Evolutionary conservation across 2,329 filamentous ascomycete species (phyloP).

Genomic region (Ceratocystis smalleyi): DNA sequence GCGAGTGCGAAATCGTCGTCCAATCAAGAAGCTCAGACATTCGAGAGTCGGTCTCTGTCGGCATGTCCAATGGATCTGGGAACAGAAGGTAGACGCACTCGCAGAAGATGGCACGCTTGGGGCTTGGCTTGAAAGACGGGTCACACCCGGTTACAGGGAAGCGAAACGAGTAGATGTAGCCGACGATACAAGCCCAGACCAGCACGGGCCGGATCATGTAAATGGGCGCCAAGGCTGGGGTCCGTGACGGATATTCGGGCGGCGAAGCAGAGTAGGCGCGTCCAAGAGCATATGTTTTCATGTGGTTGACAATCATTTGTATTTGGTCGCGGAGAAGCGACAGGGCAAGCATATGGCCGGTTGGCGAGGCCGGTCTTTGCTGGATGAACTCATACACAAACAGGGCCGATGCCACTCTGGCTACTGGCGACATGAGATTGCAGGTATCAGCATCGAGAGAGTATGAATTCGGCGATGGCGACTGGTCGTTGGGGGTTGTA

Average conservation of each 20-base stretch:
- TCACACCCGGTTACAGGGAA: slow-evolving; percentile 10
- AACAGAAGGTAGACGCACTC: slow-evolving; percentile 15
- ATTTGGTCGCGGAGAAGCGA: slow-evolving; percentile 12
- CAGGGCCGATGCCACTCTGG: slow-evolving; percentile 6
- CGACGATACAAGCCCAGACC: slow-evolving; percentile 15
- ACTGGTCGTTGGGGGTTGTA: background rate
- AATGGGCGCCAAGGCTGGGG: slow-evolving; percentile 6
- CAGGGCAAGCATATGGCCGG: slow-evolving; percentile 7
- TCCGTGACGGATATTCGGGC: background rate
- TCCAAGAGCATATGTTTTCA: slow-evolving; percentile 13
- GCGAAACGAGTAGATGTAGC: slow-evolving; percentile 15
- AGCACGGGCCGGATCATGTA: slow-evolving; percentile 12
- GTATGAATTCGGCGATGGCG: background rate
- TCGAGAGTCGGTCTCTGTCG: slow-evolving; percentile 1
- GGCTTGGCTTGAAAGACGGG: slow-evolving; percentile 8
- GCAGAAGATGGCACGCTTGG: slow-evolving; percentile 14
- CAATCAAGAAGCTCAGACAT: slow-evolving; percentile 14
- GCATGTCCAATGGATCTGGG: slow-evolving; percentile 4
- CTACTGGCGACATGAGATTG: slow-evolving; percentile 13
- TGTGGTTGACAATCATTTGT: slow-evolving; percentile 15
- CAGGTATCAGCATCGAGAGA: background rate
- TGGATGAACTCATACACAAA: slow-evolving; percentile 14
- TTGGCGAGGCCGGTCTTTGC: slow-evolving; percentile 13
- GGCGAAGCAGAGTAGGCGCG: background rate
- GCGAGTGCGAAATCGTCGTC: slow-evolving; percentile 14